Percentiles rank a stretch among this genome's conserved stretches.
These are phyloP conservation scores for Cairneyella variabilis DNA, from an alignment of 495 filamentous ascomycete species.

Conservation along the genomic window DNA sequence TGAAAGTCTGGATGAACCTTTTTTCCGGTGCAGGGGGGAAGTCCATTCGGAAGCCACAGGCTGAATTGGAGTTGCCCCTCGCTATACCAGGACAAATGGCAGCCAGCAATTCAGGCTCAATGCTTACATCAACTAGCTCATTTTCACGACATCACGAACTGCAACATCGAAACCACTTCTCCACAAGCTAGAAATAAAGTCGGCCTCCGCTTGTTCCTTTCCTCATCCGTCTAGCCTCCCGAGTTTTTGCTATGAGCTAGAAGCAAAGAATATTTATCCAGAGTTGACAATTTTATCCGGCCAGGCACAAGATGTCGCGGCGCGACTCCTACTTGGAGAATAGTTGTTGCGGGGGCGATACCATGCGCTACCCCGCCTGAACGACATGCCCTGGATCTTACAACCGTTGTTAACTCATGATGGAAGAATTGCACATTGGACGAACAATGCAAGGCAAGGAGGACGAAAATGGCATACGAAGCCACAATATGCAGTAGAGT, in stretches of 20 bases:
- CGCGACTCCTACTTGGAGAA: no score
- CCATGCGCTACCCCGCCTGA: no score
- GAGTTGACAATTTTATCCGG: neutral
- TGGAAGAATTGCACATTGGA: no score
- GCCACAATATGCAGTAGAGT: constrained; percentile 1
- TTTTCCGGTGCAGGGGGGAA: neutral
- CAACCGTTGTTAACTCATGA: no score
- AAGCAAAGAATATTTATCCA: neutral
- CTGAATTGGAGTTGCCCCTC: neutral
- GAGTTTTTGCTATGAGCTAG: neutral
- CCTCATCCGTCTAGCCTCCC: neutral
- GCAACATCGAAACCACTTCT: neutral
- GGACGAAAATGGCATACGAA: neutral
- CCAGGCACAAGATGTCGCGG: constrained; percentile 4
- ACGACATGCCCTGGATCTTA: no score
- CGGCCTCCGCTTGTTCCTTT: neutral
- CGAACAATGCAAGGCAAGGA: neutral
- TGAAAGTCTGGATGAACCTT: neutral
- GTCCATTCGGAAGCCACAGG: constrained; percentile 4
- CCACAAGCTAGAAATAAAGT: no score
- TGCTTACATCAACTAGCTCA: neutral
- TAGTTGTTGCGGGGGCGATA: neutral
- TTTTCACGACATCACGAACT: neutral
- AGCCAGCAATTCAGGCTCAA: constrained; percentile 7
- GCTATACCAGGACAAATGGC: neutral